Percentiles rank a stretch among this genome's conserved stretches.
These are phyloP conservation scores for Vaccinium myrtillus DNA, from an alignment of 148 eudicot genomes.

Conservation along the genomic window DNA sequence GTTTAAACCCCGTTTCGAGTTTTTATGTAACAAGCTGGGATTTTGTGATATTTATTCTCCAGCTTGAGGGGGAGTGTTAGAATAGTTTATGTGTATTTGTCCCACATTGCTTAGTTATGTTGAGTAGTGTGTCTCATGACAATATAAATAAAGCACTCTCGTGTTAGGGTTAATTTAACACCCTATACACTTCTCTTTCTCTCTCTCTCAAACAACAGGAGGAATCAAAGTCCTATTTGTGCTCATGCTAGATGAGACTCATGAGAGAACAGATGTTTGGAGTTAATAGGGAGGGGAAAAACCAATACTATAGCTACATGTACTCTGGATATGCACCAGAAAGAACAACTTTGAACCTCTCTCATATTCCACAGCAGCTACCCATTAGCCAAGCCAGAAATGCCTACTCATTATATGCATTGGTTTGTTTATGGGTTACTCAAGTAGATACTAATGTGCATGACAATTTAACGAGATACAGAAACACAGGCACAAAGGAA, in stretches of 20 bases:
- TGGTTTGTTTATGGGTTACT: neutral
- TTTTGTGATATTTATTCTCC: no score
- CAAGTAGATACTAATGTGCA: no score
- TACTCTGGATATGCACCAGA: neutral
- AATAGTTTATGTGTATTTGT: no score
- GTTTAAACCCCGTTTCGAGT: no score
- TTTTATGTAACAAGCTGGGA: no score
- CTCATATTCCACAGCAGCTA: neutral
- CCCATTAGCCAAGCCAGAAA: neutral
- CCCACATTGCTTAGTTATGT: no score
- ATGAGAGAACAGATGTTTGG: neutral
- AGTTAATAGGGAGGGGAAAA: neutral
- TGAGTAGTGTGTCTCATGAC: no score
- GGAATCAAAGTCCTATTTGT: neutral
- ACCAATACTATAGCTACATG: neutral
- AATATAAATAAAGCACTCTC: no score
- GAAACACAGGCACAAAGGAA: neutral
- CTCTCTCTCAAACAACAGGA: no score
- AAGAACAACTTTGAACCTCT: neutral
- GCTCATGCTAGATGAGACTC: neutral
- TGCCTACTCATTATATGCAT: neutral
- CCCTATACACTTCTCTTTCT: no score
- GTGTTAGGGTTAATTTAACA: no score
- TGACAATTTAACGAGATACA: neutral
- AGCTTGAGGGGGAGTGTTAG: no score